These are phyloP conservation scores for Paratinospora sagittata DNA, from an alignment of 164 flowering plant genomes.

Conservation along the genomic window DNA sequence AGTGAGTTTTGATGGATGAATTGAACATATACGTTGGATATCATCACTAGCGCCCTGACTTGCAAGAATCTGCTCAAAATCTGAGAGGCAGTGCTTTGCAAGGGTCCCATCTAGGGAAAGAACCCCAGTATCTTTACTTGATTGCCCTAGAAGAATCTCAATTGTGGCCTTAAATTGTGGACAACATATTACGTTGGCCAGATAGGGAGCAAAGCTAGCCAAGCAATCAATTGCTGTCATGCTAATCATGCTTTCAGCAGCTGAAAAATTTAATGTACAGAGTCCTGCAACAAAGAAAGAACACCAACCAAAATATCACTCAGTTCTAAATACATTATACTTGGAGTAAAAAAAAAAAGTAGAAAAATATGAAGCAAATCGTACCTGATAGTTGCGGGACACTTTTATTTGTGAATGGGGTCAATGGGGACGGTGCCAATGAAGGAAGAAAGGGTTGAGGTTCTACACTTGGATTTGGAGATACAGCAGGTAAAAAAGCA, in stretches of 20 bases:
- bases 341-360: background rate
- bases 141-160: conserved; percentile 67
- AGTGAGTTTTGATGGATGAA: conserved; percentile 68
- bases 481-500: conserved; percentile 39
- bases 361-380: background rate
- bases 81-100: conserved; percentile 78
- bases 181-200: conserved; percentile 91
- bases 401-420: conserved; percentile 66
- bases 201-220: conserved; percentile 57
- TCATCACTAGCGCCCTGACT: conserved; percentile 60
- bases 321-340: background rate
- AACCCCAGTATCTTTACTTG: conserved; percentile 50
- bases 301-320: background rate
- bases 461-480: conserved; percentile 49
- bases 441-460: conserved; percentile 82
- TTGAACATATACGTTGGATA: conserved; percentile 60
- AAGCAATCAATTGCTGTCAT: conserved; percentile 69
- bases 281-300: conserved; percentile 44
- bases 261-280: conserved; percentile 68
- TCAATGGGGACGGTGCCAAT: conserved; percentile 83
- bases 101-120: conserved; percentile 63
- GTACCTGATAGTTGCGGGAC: conserved; percentile 78
- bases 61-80: conserved; percentile 63
- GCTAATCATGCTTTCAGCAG: conserved; percentile 56
- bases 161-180: conserved; percentile 82